A percentile compares a stretch with the other conserved stretches of the same genome.
phyloP scores from a whole-genome alignment of 768 basidiomycete species.

The Gyrodon lividus region DNA sequence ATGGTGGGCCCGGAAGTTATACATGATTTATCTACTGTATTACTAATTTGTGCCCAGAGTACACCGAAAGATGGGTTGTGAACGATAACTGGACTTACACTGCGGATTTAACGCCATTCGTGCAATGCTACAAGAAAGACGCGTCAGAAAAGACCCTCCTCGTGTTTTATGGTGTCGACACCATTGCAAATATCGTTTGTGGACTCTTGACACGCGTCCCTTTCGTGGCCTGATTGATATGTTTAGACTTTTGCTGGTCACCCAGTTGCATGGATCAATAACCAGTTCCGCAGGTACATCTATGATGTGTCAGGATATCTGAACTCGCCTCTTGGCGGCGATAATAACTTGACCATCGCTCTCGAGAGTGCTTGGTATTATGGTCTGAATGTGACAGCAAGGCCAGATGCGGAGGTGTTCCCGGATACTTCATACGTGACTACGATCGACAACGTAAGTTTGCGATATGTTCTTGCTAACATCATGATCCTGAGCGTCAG shows the following conservation, averaged over 20 bases:
- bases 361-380: conserved; percentile 56
- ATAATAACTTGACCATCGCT: conserved; percentile 47
- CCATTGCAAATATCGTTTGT: conserved; percentile 53
- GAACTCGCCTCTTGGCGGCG: conserved; percentile 26
- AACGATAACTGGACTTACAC: conserved; percentile 62
- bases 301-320: conserved; percentile 51
- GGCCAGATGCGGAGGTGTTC: conserved; percentile 48
- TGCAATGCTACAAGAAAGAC: conserved; percentile 20
- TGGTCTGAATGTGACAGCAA: conserved; percentile 50
- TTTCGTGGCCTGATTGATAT: not conserved
- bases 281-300: conserved; percentile 54
- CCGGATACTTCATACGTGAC: conserved; percentile 26
- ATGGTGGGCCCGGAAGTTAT: conserved; percentile 37
- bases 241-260: conserved; percentile 48
- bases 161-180: conserved; percentile 58
- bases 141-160: conserved; percentile 38
- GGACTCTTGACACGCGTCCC: not conserved
- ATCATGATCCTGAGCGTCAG: not conserved
- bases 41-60: conserved; percentile 35
- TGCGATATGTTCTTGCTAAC: not conserved
- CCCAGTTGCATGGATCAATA: conserved; percentile 56
- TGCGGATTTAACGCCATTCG: conserved; percentile 48
- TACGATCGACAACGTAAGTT: conserved; percentile 32
- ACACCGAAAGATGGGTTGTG: conserved; percentile 54
- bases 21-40: not conserved